Base-by-base conservation (phyloP, 805 yeast species). In the Sugiyamaella boreocaroliniensis region DNA sequence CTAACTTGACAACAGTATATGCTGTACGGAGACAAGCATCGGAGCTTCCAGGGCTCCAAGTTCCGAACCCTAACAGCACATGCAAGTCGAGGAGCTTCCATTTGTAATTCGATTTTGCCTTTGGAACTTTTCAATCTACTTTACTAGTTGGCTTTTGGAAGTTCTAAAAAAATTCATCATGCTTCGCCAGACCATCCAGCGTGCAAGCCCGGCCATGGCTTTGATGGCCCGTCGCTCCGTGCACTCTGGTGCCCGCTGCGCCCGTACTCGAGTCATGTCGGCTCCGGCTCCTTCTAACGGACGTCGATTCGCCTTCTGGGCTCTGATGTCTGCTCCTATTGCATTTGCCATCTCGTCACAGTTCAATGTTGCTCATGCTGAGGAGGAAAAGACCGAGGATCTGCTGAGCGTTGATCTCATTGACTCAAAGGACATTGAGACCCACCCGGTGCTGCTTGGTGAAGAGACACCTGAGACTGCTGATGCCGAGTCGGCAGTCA, bases 381-480 rank as follows among this genome's bases (percentile, higher is more conserved):
- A 42, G 29, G 50, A 43, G 15, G 55, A 47, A 22, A 29, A 47
- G 19, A 18, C 19, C 29, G 54, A 47, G 12, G 26, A 22, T n/a
- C 22, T 12, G 41, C 29, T 10, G 48, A 34, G 6, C 29, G 45
- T 11, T 14, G 51, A 48, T 2, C 15, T 43, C 8, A 42, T 22
- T 10, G 51, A 41, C 14, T 32, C 37, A 10, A 32, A 32, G n/a
- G 37, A 32, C 37, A 32, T 32, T 32, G 37, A 32, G 8, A 32
- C 37, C 4, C 37, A 32, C n/a, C 37, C 37, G 5, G 37, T 32
- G 18, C 29, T 19, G 4, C 34, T 22, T 15, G 34, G 46, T 43
- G 37, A 32, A 34, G 57, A 45, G 41, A 34, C 55, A 22, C 52
- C 46, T 42, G 48, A 49, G 32, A 51, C 48, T 20, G 40, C 37